These are phyloP conservation scores for Colletotrichum tropicale DNA, from an alignment of 2,329 filamentous ascomycete species.

Conservation along the genomic window DNA sequence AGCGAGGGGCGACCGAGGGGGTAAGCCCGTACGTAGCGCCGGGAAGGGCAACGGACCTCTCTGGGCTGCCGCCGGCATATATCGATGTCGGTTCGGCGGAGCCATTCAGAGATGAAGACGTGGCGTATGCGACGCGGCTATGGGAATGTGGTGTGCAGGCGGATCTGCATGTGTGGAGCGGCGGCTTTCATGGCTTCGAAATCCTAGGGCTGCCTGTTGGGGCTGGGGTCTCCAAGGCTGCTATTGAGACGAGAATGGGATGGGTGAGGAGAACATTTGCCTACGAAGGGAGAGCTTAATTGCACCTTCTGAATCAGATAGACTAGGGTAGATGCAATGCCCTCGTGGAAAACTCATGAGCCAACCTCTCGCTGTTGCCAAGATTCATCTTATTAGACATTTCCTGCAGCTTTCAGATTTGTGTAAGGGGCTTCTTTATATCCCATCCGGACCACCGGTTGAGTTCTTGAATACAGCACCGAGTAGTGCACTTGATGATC, in stretches of 20 bases:
- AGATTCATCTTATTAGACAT: not conserved
- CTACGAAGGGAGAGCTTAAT: not conserved
- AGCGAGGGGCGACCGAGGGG: slow-evolving; percentile 30
- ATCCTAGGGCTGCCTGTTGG: not conserved
- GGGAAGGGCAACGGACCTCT: slow-evolving; percentile 35
- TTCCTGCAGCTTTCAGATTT: not conserved
- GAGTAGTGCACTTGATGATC: not conserved
- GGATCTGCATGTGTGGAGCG: slow-evolving; percentile 48
- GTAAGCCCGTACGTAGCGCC: slow-evolving; percentile 41
- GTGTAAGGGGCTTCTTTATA: not conserved
- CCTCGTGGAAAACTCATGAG: not conserved
- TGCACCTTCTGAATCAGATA: not conserved
- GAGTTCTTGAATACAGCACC: not conserved
- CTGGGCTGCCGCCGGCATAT: slow-evolving; percentile 45
- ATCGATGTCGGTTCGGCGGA: slow-evolving; percentile 42
- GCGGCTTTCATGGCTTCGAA: slow-evolving; percentile 45
- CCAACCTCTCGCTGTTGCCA: not conserved
- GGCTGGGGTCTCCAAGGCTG: not conserved
- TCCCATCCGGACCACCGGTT: slow-evolving; percentile 5
- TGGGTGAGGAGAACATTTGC: slow-evolving; percentile 1
- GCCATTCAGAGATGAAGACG: slow-evolving; percentile 41
- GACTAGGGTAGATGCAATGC: not conserved
- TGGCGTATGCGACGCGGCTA: slow-evolving; percentile 34
- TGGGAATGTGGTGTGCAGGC: slow-evolving; percentile 43
- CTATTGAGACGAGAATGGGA: slow-evolving; percentile 13